A percentile compares a stretch with the other conserved stretches of the same genome.
Conservation (phyloP, 164 flowering plant species). For the Platanus orientalis region DNA sequence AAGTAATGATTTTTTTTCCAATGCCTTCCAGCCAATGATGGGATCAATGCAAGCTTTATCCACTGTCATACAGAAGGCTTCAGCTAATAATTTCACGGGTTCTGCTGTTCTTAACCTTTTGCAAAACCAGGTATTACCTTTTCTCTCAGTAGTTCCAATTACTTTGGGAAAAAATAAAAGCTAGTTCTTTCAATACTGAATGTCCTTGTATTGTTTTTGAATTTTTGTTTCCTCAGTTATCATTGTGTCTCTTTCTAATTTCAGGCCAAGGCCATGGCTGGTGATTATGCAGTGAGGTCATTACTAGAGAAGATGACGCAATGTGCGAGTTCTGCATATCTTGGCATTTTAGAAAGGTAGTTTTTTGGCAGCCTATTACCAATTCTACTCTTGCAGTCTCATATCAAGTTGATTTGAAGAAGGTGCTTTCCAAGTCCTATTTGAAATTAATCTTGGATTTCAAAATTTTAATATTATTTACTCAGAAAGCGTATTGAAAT, state of each 20-base stretch:
- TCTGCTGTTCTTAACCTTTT: conserved; percentile 90
- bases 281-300: conserved; percentile 82
- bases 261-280: conserved; percentile 96
- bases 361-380: background rate
- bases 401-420: too few relatives aligned
- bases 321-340: conserved; percentile 87
- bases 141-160: background rate
- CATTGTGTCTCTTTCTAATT: conserved; percentile 12
- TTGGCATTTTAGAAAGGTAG: conserved; percentile 88
- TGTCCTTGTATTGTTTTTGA: background rate
- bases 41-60: conserved; percentile 85
- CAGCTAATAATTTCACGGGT: conserved; percentile 56
- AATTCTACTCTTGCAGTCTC: background rate
- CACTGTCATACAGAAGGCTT: conserved; percentile 64
- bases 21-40: conserved; percentile 76
- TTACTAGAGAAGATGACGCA: conserved; percentile 91
- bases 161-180: background rate
- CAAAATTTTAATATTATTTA: background rate
- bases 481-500: too few relatives aligned
- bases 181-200: background rate
- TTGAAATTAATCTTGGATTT: background rate
- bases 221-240: background rate
- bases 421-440: background rate
- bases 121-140: conserved; percentile 75
- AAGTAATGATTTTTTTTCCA: conserved; percentile 5